A percentile compares a stretch with the other conserved stretches of the same genome.
These are phyloP conservation scores for Calycina marina DNA, from an alignment of 2,329 filamentous ascomycete species.

Conservation along the genomic window DNA sequence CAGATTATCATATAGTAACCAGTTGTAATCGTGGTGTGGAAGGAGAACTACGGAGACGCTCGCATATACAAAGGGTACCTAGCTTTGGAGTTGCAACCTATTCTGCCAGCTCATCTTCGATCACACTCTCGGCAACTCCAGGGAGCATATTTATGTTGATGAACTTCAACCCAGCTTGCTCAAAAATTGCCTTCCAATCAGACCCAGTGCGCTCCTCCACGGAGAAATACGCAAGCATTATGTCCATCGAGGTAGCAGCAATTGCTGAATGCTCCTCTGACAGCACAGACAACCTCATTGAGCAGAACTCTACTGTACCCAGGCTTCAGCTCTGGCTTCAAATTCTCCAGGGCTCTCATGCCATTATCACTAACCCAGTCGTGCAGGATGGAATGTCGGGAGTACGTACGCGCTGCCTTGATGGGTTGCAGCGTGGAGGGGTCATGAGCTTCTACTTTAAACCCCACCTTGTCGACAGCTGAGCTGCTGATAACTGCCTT, in stretches of 20 bases:
- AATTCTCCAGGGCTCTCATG: background rate
- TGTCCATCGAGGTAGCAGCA: conserved; percentile 22
- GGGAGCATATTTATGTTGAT: conserved; percentile 2
- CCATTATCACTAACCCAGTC: background rate
- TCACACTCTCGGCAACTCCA: conserved; percentile 3
- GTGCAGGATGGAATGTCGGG: background rate
- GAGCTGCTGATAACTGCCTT: background rate
- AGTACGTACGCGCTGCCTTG: background rate
- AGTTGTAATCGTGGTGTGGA: too few relatives aligned
- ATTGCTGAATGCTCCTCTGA: conserved; percentile 18
- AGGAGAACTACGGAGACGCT: too few relatives aligned
- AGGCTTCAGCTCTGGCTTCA: background rate
- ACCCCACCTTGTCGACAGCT: too few relatives aligned
- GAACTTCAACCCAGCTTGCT: background rate
- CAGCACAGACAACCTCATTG: conserved; percentile 13
- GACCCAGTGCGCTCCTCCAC: background rate
- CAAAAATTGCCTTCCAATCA: background rate
- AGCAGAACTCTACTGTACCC: conserved; percentile 2
- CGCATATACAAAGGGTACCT: too few relatives aligned
- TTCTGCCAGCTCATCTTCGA: conserved; percentile 4
- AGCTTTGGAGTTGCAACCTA: too few relatives aligned
- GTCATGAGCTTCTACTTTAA: background rate
- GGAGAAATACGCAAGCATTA: conserved; percentile 16
- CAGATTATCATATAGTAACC: too few relatives aligned
- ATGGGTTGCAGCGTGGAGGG: background rate